Evolutionary conservation across 1,139 yeast species (phyloP).

Genomic region (Schizosaccharomyces versatilis): DNA sequence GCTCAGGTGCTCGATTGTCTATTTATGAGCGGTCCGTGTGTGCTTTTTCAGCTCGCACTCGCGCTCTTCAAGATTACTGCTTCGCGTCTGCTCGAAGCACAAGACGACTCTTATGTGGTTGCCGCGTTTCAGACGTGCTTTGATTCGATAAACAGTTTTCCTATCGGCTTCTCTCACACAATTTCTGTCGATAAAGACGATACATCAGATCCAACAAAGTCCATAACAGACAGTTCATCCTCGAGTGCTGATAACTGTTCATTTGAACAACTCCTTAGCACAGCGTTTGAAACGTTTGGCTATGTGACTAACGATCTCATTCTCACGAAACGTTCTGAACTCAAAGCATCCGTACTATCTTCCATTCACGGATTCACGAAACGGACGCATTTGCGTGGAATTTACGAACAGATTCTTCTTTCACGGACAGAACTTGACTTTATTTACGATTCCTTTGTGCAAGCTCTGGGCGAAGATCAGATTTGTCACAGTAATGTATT

Average conservation of each 20-base stretch:
- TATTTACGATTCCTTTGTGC: not conserved
- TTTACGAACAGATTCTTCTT: not conserved
- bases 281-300: conserved; percentile 77
- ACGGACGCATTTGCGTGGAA: not conserved
- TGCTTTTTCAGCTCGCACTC: conserved; percentile 77
- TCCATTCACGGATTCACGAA: not conserved
- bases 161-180: conserved; percentile 68
- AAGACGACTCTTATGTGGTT: conserved; percentile 83
- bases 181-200: conserved; percentile 41
- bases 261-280: conserved; percentile 75
- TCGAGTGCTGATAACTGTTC: not conserved
- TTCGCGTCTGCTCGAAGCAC: conserved; percentile 52
- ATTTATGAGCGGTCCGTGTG: conserved; percentile 71
- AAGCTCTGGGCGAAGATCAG: not conserved
- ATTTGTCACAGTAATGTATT: conserved; percentile 16
- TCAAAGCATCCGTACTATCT: not conserved
- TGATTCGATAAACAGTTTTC: conserved; percentile 22
- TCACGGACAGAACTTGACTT: not conserved
- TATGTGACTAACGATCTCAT: conserved; percentile 48
- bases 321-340: not conserved
- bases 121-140: conserved; percentile 68
- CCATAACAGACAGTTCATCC: not conserved
- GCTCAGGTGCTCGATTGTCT: conserved; percentile 78
- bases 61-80: conserved; percentile 76
- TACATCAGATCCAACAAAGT: conserved; percentile 39